A percentile compares a stretch with the other conserved stretches of the same genome.
phyloP scores from a whole-genome alignment of 2,329 filamentous ascomycete genomes.

The Dothiorella sarmentorum region DNA sequence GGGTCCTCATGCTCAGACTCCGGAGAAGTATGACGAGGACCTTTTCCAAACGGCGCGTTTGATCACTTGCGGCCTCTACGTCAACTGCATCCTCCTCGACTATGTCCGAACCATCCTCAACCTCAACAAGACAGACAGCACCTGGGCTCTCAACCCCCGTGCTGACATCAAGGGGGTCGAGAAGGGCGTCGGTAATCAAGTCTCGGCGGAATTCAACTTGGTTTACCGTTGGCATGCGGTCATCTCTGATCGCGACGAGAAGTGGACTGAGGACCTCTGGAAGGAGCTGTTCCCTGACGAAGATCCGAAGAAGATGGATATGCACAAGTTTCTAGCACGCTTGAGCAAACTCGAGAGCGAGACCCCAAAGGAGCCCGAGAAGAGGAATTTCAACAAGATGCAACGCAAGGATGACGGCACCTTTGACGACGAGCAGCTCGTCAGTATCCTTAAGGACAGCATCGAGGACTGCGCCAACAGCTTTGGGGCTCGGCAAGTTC shows the following conservation, averaged over 20 bases:
- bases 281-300: conserved; percentile 44
- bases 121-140: conserved; percentile 67
- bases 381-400: conserved; percentile 66
- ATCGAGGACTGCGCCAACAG: conserved; percentile 70
- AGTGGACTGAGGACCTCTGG: conserved; percentile 66
- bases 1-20: conserved; percentile 27
- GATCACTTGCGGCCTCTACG: conserved; percentile 52
- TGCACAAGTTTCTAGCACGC: conserved; percentile 59
- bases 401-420: conserved; percentile 62
- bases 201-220: conserved; percentile 85
- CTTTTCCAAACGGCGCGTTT: conserved; percentile 52
- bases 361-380: conserved; percentile 62
- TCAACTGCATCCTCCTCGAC: conserved; percentile 53
- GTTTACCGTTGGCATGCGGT: conserved; percentile 86
- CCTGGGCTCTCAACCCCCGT: conserved; percentile 78
- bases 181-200: conserved; percentile 73
- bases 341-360: conserved; percentile 60
- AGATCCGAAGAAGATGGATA: conserved; percentile 53
- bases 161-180: conserved; percentile 64
- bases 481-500: conserved; percentile 64
- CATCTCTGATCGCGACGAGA: conserved; percentile 70
- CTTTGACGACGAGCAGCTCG: conserved; percentile 74
- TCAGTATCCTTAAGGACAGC: conserved; percentile 63
- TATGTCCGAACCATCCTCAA: conserved; percentile 54
- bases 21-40: conserved; percentile 42